Evolutionary conservation across 495 filamentous ascomycete species (phyloP).

Genomic region (Cercophora newfieldiana): DNA sequence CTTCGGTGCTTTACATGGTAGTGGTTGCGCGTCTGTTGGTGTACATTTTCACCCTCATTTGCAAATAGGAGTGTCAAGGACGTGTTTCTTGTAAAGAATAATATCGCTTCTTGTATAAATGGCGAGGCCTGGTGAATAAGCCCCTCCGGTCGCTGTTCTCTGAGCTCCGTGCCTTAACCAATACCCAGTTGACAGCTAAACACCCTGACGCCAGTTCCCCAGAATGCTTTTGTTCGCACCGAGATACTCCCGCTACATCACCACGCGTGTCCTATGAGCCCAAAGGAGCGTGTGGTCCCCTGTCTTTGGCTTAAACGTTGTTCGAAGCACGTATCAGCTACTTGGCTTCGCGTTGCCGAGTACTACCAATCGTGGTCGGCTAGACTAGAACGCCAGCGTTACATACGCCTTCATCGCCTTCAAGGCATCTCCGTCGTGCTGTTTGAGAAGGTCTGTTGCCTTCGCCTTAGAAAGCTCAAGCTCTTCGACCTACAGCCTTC

Average conservation of each 20-base stretch:
- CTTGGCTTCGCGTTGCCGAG: background rate
- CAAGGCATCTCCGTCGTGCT: slow-evolving; percentile 74
- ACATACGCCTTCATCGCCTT: slow-evolving; percentile 65
- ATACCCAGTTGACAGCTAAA: background rate
- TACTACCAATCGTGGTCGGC: background rate
- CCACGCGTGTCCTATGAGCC: too few species aligned
- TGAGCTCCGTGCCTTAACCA: background rate
- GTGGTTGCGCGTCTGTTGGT: background rate
- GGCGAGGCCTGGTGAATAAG: background rate
- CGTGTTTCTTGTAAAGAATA: too few species aligned
- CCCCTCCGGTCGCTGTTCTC: background rate
- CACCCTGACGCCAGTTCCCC: background rate
- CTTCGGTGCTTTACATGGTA: background rate
- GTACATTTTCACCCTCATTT: too few species aligned
- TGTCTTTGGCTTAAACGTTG: too few species aligned
- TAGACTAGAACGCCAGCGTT: slow-evolving; percentile 21
- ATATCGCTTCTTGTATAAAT: too few species aligned
- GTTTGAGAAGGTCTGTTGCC: slow-evolving; percentile 78
- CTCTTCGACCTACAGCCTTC: slow-evolving; percentile 64
- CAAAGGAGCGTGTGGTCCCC: too few species aligned
- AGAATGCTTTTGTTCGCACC: background rate
- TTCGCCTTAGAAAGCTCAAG: slow-evolving; percentile 76
- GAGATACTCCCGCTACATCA: background rate
- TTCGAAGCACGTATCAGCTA: background rate
- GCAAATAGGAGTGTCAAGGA: too few species aligned